A percentile compares a stretch with the other conserved stretches of the same genome.
These are phyloP conservation scores for Micromonas commoda DNA, from an alignment of 139 green algal genomes.

Conservation along the genomic window DNA sequence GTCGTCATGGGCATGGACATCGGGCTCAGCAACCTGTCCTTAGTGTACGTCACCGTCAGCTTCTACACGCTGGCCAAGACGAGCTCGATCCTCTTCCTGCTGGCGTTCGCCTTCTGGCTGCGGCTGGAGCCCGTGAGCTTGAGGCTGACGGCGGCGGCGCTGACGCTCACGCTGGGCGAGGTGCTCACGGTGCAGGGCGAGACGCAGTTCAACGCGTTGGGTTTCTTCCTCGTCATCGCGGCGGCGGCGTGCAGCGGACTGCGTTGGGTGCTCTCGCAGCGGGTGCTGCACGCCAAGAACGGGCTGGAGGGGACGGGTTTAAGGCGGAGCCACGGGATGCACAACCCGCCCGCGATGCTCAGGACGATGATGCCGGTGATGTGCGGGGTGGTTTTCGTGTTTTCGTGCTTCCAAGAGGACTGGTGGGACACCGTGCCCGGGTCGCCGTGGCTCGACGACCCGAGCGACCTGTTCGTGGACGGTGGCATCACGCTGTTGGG, in stretches of 20 bases:
- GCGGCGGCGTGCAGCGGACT: constrained; percentile 1
- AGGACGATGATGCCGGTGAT: constrained; percentile 18
- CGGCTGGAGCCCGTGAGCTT: constrained; percentile 35
- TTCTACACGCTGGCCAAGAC: constrained; percentile 88
- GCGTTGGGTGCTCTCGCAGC: constrained; percentile 23
- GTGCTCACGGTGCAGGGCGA: constrained; percentile 81
- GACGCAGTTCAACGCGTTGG: constrained; percentile 63
- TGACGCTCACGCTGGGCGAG: constrained; percentile 72
- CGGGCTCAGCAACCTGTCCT: constrained; percentile 80
- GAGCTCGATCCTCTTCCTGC: constrained; percentile 77
- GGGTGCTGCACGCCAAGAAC: constrained; percentile 4
- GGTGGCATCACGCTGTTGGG: neutral
- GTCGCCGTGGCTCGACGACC: neutral
- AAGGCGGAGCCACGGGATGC: neutral
- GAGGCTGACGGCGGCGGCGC: constrained; percentile 63
- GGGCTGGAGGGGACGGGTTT: neutral
- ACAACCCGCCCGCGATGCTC: neutral
- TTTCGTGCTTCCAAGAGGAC: neutral
- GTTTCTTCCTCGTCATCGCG: constrained; percentile 18
- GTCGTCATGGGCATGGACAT: constrained; percentile 78
- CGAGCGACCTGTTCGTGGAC: neutral
- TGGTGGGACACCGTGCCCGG: neutral
- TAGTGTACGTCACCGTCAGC: constrained; percentile 79
- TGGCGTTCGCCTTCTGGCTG: constrained; percentile 76
- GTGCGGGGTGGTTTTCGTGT: neutral